Conservation (phyloP, 345 rosid species). For the Linum usitatissimum region DNA sequence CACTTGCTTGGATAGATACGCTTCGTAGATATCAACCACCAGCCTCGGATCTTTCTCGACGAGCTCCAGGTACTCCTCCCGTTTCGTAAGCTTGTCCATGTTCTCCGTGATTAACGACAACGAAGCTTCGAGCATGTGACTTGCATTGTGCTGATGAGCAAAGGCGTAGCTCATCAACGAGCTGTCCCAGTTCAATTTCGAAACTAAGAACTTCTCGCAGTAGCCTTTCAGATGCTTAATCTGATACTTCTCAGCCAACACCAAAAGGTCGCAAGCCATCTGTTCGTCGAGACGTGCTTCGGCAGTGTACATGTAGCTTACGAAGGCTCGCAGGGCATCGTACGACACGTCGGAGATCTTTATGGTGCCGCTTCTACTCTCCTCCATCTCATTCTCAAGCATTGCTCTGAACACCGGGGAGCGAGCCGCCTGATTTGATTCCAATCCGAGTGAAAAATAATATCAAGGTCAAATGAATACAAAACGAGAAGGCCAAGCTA, state of each 20-base stretch:
- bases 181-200: slow-evolving; percentile 68
- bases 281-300: slow-evolving; percentile 72
- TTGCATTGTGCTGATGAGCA: slow-evolving; percentile 78
- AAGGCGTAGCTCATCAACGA: slow-evolving; percentile 65
- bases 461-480: too few relatives aligned
- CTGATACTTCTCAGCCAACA: slow-evolving; percentile 72
- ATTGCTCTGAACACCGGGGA: slow-evolving; percentile 85
- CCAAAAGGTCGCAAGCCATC: slow-evolving; percentile 69
- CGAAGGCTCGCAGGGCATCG: slow-evolving; percentile 54
- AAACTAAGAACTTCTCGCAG: slow-evolving; percentile 64
- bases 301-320: slow-evolving; percentile 63
- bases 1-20: slow-evolving; percentile 54
- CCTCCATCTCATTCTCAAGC: slow-evolving; percentile 83
- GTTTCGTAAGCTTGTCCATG: slow-evolving; percentile 66
- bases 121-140: slow-evolving; percentile 51
- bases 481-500: too few relatives aligned
- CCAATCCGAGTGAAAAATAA: background rate
- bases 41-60: slow-evolving; percentile 70
- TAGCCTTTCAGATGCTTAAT: slow-evolving; percentile 66
- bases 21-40: slow-evolving; percentile 68
- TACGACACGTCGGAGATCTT: slow-evolving; percentile 59
- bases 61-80: slow-evolving; percentile 62
- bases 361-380: slow-evolving; percentile 71
- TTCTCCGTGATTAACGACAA: slow-evolving; percentile 52
- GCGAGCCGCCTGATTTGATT: slow-evolving; percentile 40